Base-by-base conservation (phyloP, 2,329 filamentous ascomycete species). In the Aureobasidium leucospermi region DNA sequence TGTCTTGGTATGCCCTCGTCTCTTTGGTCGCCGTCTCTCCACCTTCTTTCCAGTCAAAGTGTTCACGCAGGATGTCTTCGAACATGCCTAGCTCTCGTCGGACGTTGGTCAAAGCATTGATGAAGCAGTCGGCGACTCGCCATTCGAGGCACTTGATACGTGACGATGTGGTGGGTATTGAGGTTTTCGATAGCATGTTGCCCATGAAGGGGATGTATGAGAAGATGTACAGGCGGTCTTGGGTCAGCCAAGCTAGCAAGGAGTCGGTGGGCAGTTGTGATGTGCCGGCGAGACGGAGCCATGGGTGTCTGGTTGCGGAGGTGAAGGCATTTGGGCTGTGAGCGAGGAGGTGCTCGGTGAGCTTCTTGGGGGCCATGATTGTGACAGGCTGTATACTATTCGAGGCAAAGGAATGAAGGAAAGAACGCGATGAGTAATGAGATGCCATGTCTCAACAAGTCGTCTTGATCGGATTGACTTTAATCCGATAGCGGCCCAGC, bases 221-320 rank as follows among this genome's bases (percentile, higher is more conserved):
- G 62, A 88, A 82, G 48, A 86, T 83, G 74, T 89, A 89, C 49
- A 90, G 79, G 6, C 85, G 78, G 70, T 90, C 87, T 71, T 89
- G 87, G 15, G 84, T 82, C 45, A 90, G 81, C 87, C 87, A 90
- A 70, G 78, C 77, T 29, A 81, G 80, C 8, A 90, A 75, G 1
- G 77, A 71, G 0, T 75, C 65, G 47, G 81, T 81, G n/a, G 81
- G 73, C n/a, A 88, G 74, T 0, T 78, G 79, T 23, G 86, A 85
- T 55, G 78, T 76, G 11, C 85, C 86, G 4, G 87, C 86, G 43
- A 81, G 78, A 23, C 74, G 74, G 57, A 90, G 82, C 74, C 90
- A 90, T 0, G 83, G 79, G 60, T 86, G 81, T 59, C 85, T 83
- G 0, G 86, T 90, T 29, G 87, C 85, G 32, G 73, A 71, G 3